phyloP scores from a whole-genome alignment of 2,329 filamentous ascomycete genomes.

The Coniochaeta ligniaria region DNA sequence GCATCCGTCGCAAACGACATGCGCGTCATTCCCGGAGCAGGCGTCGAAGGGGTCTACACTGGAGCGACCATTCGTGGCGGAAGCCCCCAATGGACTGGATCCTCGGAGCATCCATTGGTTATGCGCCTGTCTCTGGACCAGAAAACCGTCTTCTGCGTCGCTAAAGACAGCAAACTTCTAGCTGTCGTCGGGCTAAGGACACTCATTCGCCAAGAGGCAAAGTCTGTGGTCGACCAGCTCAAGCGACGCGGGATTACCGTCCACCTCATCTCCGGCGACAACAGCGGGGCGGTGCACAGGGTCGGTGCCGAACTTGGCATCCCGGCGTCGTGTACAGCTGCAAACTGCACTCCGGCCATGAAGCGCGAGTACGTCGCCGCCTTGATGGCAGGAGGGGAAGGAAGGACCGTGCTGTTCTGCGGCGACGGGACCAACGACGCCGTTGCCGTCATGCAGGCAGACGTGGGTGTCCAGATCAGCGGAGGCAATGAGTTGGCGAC shows the following conservation, averaged over 20 bases:
- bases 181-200: constrained; percentile 42
- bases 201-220: constrained; percentile 34
- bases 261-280: constrained; percentile 46
- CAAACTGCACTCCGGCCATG: constrained; percentile 35
- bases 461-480: constrained; percentile 61
- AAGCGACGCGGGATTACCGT: constrained; percentile 30
- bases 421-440: constrained; percentile 80
- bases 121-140: constrained; percentile 24
- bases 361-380: constrained; percentile 36
- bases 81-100: constrained; percentile 39
- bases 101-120: constrained; percentile 25
- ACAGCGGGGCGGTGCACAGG: constrained; percentile 37
- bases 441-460: constrained; percentile 61
- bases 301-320: constrained; percentile 34
- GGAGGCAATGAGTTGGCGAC: constrained; percentile 3
- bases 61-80: constrained; percentile 33
- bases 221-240: constrained; percentile 25
- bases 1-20: constrained; percentile 18
- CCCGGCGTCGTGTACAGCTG: constrained; percentile 24
- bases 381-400: constrained; percentile 20
- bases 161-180: constrained; percentile 22
- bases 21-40: constrained; percentile 34
- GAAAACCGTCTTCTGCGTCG: constrained; percentile 40
- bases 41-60: constrained; percentile 29
- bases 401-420: constrained; percentile 53